These are phyloP conservation scores for Emericellopsis atlantica DNA, from an alignment of 2,329 filamentous ascomycete genomes.

Conservation along the genomic window DNA sequence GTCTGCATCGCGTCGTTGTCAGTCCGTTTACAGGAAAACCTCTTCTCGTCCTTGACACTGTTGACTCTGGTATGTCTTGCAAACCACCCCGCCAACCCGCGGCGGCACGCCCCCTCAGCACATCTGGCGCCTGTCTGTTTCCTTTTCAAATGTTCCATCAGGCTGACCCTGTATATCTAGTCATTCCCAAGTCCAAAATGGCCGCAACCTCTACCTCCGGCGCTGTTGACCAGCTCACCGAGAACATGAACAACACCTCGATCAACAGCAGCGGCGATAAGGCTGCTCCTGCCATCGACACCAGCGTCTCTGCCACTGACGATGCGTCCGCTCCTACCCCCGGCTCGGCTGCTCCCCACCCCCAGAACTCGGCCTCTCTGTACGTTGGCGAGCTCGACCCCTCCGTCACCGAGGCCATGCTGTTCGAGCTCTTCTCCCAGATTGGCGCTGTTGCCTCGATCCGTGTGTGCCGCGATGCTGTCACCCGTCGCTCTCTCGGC, in stretches of 20 bases:
- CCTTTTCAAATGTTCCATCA: not conserved
- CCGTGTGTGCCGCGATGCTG: slow-evolving; percentile 97
- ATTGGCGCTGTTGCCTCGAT: slow-evolving; percentile 98
- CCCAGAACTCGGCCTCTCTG: slow-evolving; percentile 91
- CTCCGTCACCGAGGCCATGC: slow-evolving; percentile 98
- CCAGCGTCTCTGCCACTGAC: slow-evolving; percentile 45
- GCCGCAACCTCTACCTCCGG: slow-evolving; percentile 42
- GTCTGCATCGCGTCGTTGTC: slow-evolving; percentile 3
- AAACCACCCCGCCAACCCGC: not conserved
- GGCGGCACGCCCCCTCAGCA: too few species aligned
- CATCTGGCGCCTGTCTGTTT: not conserved
- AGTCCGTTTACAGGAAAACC: too few species aligned
- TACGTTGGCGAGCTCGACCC: slow-evolving; percentile 98
- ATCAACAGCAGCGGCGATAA: slow-evolving; percentile 57
- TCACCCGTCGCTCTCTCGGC: slow-evolving; percentile 94
- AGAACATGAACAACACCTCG: slow-evolving; percentile 61
- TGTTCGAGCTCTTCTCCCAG: slow-evolving; percentile 99
- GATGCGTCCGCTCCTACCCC: slow-evolving; percentile 59
- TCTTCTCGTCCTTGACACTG: not conserved
- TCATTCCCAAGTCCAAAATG: slow-evolving; percentile 31
- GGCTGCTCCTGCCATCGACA: slow-evolving; percentile 60
- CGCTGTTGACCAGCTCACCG: slow-evolving; percentile 69
- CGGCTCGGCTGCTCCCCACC: slow-evolving; percentile 61
- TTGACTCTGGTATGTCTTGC: not conserved
- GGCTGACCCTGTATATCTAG: not conserved